Evolutionary conservation across 108 stramenopile genomes (phyloP).

Genomic region (Aurantiochytrium sp.): DNA sequence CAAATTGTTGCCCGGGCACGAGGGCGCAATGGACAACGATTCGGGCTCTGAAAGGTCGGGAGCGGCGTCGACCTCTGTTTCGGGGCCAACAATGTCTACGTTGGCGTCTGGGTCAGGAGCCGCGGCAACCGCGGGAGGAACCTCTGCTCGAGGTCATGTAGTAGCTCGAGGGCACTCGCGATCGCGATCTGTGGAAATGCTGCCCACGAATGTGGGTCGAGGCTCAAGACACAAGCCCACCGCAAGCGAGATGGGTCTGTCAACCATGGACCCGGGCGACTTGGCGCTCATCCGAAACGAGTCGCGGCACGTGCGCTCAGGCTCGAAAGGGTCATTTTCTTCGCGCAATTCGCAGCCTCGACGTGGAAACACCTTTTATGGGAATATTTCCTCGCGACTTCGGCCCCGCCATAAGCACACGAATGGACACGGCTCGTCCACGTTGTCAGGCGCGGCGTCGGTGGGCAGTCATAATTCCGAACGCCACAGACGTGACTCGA

Average conservation of each 20-base stretch:
- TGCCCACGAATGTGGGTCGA: neutral
- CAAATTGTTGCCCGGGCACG: too few relatives aligned
- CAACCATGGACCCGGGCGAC: neutral
- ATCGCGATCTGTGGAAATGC: neutral
- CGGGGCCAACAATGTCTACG: too few relatives aligned
- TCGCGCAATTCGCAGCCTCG: neutral
- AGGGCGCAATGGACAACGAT: too few relatives aligned
- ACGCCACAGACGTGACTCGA: neutral
- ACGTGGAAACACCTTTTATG: neutral
- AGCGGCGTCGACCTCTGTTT: too few relatives aligned
- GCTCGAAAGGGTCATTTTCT: neutral
- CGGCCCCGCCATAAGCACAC: neutral
- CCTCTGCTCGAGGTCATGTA: too few relatives aligned
- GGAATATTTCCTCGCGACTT: neutral
- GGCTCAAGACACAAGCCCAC: neutral
- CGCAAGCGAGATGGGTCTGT: neutral
- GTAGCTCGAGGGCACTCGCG: neutral
- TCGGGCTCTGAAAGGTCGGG: too few relatives aligned
- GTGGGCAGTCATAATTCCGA: neutral
- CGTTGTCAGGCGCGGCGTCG: neutral
- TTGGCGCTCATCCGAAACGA: neutral
- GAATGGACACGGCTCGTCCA: neutral
- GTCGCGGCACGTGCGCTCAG: neutral
- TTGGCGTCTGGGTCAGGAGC: too few relatives aligned
- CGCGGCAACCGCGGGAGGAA: too few relatives aligned